These are phyloP conservation scores for Tricholoma flavovirens DNA, from an alignment of 768 basidiomycete species.

Conservation along the genomic window DNA sequence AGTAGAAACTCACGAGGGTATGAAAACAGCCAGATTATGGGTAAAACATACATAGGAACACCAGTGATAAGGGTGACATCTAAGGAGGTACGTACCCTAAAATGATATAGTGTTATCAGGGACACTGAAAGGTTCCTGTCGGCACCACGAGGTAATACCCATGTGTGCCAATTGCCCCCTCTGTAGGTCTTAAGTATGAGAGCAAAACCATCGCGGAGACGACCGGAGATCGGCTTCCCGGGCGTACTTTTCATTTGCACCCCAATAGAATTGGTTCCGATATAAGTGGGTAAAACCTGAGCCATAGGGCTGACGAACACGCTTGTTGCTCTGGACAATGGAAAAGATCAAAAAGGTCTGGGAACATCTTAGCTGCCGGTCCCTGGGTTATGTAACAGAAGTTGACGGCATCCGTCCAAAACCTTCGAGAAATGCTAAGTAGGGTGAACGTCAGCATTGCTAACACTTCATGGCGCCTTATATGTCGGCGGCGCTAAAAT, in stretches of 20 bases:
- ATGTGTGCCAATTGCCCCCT: not conserved
- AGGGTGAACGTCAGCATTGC: not conserved
- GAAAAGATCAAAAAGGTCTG: not conserved
- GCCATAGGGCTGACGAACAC: not conserved
- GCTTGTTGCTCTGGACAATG: not conserved
- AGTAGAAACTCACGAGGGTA: not conserved
- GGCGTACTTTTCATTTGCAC: not conserved
- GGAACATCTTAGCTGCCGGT: not conserved
- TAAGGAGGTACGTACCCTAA: not conserved
- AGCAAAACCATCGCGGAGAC: not conserved
- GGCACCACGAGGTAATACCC: not conserved
- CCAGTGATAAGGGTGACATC: not conserved
- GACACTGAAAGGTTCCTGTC: not conserved
- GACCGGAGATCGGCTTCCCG: not conserved
- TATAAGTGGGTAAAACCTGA: not conserved
- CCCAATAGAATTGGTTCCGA: not conserved
- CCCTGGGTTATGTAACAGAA: not conserved
- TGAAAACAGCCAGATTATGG: not conserved
- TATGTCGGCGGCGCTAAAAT: no score
- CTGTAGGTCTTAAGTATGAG: not conserved
- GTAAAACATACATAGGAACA: not conserved
- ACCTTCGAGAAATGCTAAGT: not conserved
- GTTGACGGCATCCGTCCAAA: not conserved
- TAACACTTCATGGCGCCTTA: no score
- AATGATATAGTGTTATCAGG: not conserved